Percentiles rank a stretch among this genome's conserved stretches.
These are phyloP conservation scores for Geotrichum klebahnii DNA, from an alignment of 1,139 yeast genomes.

Conservation along the genomic window DNA sequence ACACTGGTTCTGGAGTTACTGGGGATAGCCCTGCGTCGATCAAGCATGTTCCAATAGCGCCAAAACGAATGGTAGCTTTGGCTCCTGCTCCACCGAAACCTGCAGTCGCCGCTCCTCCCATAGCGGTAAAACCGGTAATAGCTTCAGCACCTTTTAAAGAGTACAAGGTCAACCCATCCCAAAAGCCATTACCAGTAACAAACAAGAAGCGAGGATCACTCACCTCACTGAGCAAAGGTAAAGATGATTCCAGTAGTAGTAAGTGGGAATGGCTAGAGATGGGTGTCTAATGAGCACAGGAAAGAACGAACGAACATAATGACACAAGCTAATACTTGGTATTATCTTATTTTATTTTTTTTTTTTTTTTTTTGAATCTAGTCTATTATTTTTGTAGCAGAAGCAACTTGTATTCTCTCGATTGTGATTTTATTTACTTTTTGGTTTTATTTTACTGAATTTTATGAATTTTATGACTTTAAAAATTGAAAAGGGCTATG, in stretches of 20 bases:
- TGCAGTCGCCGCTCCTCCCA: conserved; percentile 17
- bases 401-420: neutral
- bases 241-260: neutral
- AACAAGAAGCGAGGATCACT: neutral
- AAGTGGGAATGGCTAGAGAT: conserved; percentile 10
- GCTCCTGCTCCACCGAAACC: conserved; percentile 25
- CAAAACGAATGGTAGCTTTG: conserved; percentile 30
- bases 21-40: neutral
- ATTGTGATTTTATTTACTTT: neutral
- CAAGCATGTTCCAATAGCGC: conserved; percentile 32
- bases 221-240: neutral
- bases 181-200: neutral
- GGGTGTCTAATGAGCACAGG: conserved; percentile 7
- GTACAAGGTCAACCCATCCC: neutral
- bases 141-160: conserved; percentile 6
- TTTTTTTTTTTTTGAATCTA: neutral
- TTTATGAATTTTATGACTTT: too few species aligned
- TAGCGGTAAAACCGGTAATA: conserved; percentile 5
- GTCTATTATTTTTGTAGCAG: neutral
- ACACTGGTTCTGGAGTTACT: neutral
- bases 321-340: neutral
- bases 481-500: too few species aligned
- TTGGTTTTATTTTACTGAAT: too few species aligned
- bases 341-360: neutral
- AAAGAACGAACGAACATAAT: too few species aligned